These are phyloP conservation scores for Umbelopsis sp. DNA, from an alignment of 192 early-diverging fungal species.

Conservation along the genomic window DNA sequence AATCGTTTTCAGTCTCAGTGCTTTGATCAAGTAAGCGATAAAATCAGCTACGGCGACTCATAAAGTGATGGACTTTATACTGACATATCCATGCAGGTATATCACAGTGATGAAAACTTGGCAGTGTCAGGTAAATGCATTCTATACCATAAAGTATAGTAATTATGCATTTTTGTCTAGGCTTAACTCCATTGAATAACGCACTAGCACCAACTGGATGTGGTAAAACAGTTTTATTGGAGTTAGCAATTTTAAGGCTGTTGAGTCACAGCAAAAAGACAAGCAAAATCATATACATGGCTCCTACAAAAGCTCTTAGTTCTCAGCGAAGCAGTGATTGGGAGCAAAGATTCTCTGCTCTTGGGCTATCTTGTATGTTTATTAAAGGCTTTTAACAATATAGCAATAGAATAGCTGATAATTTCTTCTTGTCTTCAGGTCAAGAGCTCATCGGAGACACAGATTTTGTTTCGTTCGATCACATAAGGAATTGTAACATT, in stretches of 20 bases:
- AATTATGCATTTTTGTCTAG: no score
- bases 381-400: no score
- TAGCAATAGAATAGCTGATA: no score
- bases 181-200: neutral
- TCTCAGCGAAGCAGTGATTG: slow-evolving; percentile 64
- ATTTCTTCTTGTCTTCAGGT: slow-evolving; percentile 44
- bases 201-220: slow-evolving; percentile 66
- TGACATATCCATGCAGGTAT: slow-evolving; percentile 17
- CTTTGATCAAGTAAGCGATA: slow-evolving; percentile 45
- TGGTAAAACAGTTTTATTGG: slow-evolving; percentile 71
- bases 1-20: slow-evolving; percentile 32
- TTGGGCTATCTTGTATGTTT: slow-evolving; percentile 49
- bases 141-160: no score
- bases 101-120: slow-evolving; percentile 25
- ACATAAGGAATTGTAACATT: slow-evolving; percentile 46
- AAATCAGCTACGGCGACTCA: neutral
- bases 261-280: slow-evolving; percentile 14
- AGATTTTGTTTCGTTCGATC: slow-evolving; percentile 39
- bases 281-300: slow-evolving; percentile 69
- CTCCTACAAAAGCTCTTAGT: slow-evolving; percentile 72
- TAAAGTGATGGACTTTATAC: neutral
- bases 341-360: slow-evolving; percentile 53
- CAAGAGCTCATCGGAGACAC: slow-evolving; percentile 73
- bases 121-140: slow-evolving; percentile 47
- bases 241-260: slow-evolving; percentile 49